Percentiles rank a stretch among this genome's conserved stretches.
Evolutionary conservation across 345 rosid species (phyloP).

Genomic region (Eutrema heterophyllum): DNA sequence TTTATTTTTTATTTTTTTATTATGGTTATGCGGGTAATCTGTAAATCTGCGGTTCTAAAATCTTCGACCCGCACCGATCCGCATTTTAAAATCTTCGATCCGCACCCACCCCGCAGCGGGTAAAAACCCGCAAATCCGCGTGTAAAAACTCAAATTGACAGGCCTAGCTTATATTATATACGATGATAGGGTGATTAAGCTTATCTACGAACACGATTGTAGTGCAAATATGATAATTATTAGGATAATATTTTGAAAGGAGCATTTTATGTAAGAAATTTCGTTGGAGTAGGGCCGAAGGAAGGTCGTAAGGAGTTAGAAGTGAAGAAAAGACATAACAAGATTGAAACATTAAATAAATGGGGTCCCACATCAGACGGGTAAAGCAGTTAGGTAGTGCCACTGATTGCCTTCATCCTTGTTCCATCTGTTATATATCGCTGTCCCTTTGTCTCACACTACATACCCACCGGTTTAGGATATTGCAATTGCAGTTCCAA

Average conservation of each 20-base stretch:
- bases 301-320: not conserved
- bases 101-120: too few species aligned
- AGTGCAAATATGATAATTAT: not conserved
- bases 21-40: too few species aligned
- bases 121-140: too few species aligned
- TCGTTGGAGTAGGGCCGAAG: constrained; percentile 15
- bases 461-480: not conserved
- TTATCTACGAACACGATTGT: not conserved
- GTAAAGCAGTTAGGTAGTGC: constrained; percentile 3
- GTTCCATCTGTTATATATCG: not conserved
- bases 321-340: not conserved
- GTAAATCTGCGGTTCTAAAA: too few species aligned
- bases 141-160: too few species aligned
- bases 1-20: too few species aligned
- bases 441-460: not conserved
- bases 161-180: too few species aligned
- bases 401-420: constrained; percentile 6
- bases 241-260: not conserved
- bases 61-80: too few species aligned
- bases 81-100: too few species aligned
- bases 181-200: not conserved
- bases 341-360: not conserved
- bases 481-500: not conserved
- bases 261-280: not conserved
- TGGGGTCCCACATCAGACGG: constrained; percentile 1